Percentiles rank a stretch among this genome's conserved stretches.
These are phyloP conservation scores for Papiliotrema terrestris DNA, from an alignment of 1,284 basidiomycete genomes.

Conservation along the genomic window DNA sequence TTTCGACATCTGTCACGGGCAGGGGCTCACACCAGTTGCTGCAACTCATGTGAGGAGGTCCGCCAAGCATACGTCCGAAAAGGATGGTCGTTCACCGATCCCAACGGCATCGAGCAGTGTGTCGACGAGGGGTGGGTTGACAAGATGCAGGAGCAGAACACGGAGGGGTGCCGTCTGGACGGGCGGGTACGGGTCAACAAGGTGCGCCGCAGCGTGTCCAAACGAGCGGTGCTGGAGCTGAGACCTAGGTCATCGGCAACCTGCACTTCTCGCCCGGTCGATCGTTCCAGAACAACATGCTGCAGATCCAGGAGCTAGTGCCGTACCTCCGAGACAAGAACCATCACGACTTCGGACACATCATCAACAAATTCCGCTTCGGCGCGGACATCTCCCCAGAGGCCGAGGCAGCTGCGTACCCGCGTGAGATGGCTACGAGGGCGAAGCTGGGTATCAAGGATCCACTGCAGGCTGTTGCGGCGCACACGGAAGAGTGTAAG, in stretches of 20 bases:
- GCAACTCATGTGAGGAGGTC: conserved; percentile 95
- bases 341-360: conserved; percentile 92
- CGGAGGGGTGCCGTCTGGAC: conserved; percentile 90
- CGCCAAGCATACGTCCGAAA: conserved; percentile 82
- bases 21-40: conserved; percentile 58
- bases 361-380: conserved; percentile 76
- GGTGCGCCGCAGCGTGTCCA: conserved; percentile 52
- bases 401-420: conserved; percentile 63
- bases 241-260: conserved; percentile 62
- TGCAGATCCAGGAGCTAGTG: conserved; percentile 83
- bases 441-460: conserved; percentile 68
- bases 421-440: conserved; percentile 64
- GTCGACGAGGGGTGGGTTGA: conserved; percentile 92
- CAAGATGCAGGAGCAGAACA: conserved; percentile 83
- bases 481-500: conserved; percentile 59
- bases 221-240: too few relatives aligned
- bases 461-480: conserved; percentile 71
- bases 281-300: conserved; percentile 82
- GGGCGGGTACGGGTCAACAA: conserved; percentile 95
- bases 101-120: conserved; percentile 94
- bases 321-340: conserved; percentile 86
- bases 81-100: conserved; percentile 92
- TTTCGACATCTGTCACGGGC: neutral
- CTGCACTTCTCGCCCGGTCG: conserved; percentile 79
- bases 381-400: conserved; percentile 58